Evolutionary conservation across 2,329 filamentous ascomycete genomes (phyloP).

Genomic region (Trichoderma atroviride): DNA sequence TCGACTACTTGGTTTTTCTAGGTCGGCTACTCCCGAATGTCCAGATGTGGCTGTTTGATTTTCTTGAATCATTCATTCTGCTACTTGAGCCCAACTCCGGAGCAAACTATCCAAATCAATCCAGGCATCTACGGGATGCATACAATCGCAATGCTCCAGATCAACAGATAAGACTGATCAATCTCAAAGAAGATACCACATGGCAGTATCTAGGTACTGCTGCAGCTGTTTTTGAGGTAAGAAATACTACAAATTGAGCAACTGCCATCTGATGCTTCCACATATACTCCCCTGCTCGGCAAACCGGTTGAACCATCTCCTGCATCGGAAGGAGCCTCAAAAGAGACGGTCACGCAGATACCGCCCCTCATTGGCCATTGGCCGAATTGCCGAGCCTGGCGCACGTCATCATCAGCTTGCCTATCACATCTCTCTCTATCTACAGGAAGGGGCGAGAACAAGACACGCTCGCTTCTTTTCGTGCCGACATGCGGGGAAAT

Average conservation of each 20-base stretch:
- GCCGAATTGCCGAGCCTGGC: slow-evolving; percentile 7
- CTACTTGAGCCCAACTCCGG: neutral
- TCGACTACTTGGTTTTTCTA: neutral
- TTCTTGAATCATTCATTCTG: neutral
- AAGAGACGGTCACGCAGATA: neutral
- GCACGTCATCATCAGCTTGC: neutral
- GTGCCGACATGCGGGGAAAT: slow-evolving; percentile 10
- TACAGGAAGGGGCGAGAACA: neutral
- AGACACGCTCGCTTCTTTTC: neutral
- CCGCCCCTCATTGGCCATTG: neutral
- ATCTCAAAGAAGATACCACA: neutral
- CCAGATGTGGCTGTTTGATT: neutral
- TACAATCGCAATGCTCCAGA: neutral
- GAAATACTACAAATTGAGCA: neutral
- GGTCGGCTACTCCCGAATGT: neutral
- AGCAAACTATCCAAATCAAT: neutral
- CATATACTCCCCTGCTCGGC: neutral
- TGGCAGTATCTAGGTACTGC: neutral
- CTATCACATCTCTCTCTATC: neutral
- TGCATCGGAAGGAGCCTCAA: neutral
- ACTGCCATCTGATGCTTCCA: neutral
- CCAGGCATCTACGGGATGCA: neutral
- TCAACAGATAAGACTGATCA: neutral
- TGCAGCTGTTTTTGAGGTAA: neutral
- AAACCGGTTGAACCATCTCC: neutral